Percentiles rank a stretch among this genome's conserved stretches.
Evolutionary conservation across 371 early-diverging fungal species (phyloP).

Genomic region (Mortierella sp.): DNA sequence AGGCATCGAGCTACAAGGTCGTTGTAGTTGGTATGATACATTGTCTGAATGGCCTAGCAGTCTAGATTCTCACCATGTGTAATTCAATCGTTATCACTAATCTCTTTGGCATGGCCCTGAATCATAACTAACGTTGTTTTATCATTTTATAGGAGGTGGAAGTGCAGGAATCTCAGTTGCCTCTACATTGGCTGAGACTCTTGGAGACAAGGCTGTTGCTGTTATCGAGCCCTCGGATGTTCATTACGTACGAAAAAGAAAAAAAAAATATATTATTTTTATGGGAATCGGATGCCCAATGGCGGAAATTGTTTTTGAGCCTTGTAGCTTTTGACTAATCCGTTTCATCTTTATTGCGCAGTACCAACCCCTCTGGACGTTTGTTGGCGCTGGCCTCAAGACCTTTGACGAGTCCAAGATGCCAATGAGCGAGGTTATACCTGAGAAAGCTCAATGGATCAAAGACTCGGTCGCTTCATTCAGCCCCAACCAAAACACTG

Average conservation of each 20-base stretch:
- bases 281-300: background rate
- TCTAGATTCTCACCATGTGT: background rate
- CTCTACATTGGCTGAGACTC: constrained; percentile 68
- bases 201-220: constrained; percentile 80
- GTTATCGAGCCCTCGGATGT: constrained; percentile 83
- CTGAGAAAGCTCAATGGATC: constrained; percentile 82
- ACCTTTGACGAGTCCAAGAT: constrained; percentile 75
- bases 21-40: constrained; percentile 64
- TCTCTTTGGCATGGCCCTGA: background rate
- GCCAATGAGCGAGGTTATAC: constrained; percentile 79
- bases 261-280: background rate
- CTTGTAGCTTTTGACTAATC: background rate
- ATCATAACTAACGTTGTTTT: background rate
- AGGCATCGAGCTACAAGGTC: constrained; percentile 64
- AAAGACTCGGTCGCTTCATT: constrained; percentile 75
- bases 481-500: constrained; percentile 78
- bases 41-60: background rate
- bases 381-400: constrained; percentile 92
- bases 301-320: too few species aligned
- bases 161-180: constrained; percentile 74
- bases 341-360: constrained; percentile 42
- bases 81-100: background rate
- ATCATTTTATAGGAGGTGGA: constrained; percentile 63
- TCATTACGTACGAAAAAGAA: constrained; percentile 75
- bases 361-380: constrained; percentile 93